These are phyloP conservation scores for Penstemon eatonii DNA, from an alignment of 257 asterid genomes.

Conservation along the genomic window DNA sequence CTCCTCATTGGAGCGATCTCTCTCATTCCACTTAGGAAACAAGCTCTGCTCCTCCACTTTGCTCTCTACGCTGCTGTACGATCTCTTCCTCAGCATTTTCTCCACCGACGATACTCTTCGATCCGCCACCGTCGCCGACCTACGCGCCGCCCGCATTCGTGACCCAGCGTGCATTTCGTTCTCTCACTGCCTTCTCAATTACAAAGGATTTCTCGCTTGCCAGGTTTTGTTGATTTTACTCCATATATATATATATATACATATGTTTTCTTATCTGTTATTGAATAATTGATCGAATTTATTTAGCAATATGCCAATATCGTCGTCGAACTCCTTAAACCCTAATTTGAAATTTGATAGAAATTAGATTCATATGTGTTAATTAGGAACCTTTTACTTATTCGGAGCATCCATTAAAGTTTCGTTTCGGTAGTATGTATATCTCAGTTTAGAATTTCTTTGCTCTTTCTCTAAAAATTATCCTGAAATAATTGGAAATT, in stretches of 20 bases:
- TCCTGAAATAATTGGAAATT: too few relatives aligned
- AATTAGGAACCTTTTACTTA: too few relatives aligned
- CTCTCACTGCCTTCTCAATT: constrained; percentile 69
- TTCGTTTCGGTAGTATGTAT: too few relatives aligned
- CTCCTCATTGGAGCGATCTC: constrained; percentile 77
- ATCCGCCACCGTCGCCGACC: constrained; percentile 72
- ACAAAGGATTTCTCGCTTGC: constrained; percentile 71
- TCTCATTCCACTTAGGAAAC: constrained; percentile 83
- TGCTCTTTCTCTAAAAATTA: too few relatives aligned
- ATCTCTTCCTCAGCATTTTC: constrained; percentile 70
- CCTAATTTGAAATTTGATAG: neutral
- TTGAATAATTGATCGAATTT: neutral
- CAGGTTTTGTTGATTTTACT: constrained; percentile 37
- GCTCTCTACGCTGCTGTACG: constrained; percentile 77
- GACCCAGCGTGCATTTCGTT: constrained; percentile 73
- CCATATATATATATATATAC: too few relatives aligned
- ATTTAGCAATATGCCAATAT: neutral
- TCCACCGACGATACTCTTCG: constrained; percentile 71
- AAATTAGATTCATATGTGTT: too few relatives aligned
- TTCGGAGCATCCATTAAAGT: too few relatives aligned
- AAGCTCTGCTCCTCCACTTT: constrained; percentile 91
- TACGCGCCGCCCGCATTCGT: constrained; percentile 59
- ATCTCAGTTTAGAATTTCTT: too few relatives aligned
- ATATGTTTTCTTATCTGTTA: too few relatives aligned
- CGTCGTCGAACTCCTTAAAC: neutral